phyloP scores from a whole-genome alignment of 1,284 basidiomycete species.

The Ceratobasidium sp. region DNA sequence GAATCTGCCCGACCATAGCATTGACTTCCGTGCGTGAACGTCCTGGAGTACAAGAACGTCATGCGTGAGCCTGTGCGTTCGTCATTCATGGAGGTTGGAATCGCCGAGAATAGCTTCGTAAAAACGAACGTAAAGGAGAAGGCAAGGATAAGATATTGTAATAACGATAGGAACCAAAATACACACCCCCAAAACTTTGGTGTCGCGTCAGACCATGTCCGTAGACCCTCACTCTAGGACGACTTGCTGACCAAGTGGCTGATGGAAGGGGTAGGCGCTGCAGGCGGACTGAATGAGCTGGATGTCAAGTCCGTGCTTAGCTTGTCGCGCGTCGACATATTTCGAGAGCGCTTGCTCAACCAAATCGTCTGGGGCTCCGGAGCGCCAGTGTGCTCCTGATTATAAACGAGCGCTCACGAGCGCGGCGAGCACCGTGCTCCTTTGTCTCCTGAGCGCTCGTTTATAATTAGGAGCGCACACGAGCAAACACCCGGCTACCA shows the following conservation, averaged over 20 bases:
- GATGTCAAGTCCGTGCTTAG: conserved; percentile 1
- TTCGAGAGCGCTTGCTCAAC: background rate
- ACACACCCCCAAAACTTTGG: conserved; percentile 23
- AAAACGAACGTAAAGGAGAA: background rate
- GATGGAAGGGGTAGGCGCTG: conserved; percentile 27
- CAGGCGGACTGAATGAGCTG: conserved; percentile 6
- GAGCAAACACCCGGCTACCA: too few relatives aligned
- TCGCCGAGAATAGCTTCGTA: background rate
- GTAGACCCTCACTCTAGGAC: background rate
- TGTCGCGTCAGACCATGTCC: background rate
- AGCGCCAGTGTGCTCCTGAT: too few relatives aligned
- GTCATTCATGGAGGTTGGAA: conserved; percentile 14
- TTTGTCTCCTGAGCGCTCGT: too few relatives aligned
- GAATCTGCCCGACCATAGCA: conserved; percentile 14
- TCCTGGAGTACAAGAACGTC: background rate
- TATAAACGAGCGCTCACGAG: too few relatives aligned
- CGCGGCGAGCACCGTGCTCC: too few relatives aligned
- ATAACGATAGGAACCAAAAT: background rate
- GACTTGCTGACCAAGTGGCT: background rate
- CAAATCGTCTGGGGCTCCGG: too few relatives aligned
- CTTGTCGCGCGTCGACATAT: background rate
- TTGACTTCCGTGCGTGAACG: conserved; percentile 9
- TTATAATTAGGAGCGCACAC: too few relatives aligned
- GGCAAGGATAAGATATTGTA: too few relatives aligned
- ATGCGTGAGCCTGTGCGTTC: conserved; percentile 2